Base-by-base conservation (phyloP, 106 monocot genomes). In the Triglochin maritima region DNA sequence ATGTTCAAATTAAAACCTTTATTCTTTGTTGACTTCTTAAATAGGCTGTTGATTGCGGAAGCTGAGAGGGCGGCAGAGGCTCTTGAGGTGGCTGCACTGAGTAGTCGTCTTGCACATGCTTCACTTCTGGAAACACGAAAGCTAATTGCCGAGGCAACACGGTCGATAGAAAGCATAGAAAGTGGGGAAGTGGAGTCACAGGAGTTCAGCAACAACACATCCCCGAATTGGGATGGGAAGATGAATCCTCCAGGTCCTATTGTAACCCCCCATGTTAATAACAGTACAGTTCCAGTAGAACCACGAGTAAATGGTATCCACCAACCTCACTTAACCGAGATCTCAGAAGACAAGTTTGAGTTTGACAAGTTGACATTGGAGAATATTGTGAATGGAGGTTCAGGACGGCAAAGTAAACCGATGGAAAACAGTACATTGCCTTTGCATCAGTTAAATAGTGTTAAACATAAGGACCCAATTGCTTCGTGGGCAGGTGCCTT, bases 1-100 rank as follows among this genome's bases (percentile, higher is more conserved):
- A 49, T 45, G 55, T n/a, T 49, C 57, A 69, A 43, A 4, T 54
- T 6, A 4, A 59, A n/a, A 59, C 9, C 58, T 57, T 4, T 48
- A 56, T 79, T 7, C 63, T 9, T 17, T 79, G 57, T n/a, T n/a
- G n/a, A n/a, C n/a, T n/a, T n/a, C n/a, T n/a, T 50, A 44, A 47
- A 69, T 80, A 95, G 94, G 77, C 70, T 87, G 69, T 61, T 85
- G 57, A 95, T 95, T 66, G 83, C 85, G 46, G 90, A 95, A 71
- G 94, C 94, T 29, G 87, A 90, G 68, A 90, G 87, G 78, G 94
- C 94, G 61, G 90, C 90, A 42, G 78, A 83, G 46, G 79, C 87
- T 75, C 87, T 95, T 46, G 94, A 95, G 82, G 67, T 71, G 50
- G 90, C 83, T 63, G 94, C 94, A 66, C 29, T 73, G 61, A 90